Conservation (phyloP, 1,284 basidiomycete species). For the Ganoderma boninense region DNA sequence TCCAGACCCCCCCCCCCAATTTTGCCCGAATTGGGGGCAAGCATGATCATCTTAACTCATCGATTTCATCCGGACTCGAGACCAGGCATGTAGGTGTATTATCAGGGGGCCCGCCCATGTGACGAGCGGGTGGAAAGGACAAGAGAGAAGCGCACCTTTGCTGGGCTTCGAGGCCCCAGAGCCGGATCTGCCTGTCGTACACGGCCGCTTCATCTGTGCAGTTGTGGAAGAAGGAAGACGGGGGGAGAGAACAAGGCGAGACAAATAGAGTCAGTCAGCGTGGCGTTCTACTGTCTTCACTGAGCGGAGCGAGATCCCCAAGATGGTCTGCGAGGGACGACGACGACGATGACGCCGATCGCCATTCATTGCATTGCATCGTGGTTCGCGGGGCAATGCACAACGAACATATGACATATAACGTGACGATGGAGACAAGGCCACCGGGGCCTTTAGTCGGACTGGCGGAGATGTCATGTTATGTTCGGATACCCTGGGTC, state of each 20-base stretch:
- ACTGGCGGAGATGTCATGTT: background rate
- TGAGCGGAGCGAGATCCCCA: background rate
- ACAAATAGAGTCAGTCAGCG: conserved; percentile 5
- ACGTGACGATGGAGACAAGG: background rate
- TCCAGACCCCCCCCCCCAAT: too few relatives aligned
- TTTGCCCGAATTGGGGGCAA: too few relatives aligned
- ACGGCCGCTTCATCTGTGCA: conserved; percentile 81
- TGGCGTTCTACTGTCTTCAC: background rate
- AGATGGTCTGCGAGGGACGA: background rate
- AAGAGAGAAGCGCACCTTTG: conserved; percentile 70
- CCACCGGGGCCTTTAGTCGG: conserved; percentile 13
- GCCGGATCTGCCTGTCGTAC: conserved; percentile 96
- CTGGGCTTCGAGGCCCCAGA: conserved; percentile 98
- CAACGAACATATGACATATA: too few relatives aligned
- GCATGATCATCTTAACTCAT: too few relatives aligned
- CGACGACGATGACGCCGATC: conserved; percentile 5
- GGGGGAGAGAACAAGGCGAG: conserved; percentile 10
- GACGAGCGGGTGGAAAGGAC: conserved; percentile 1
- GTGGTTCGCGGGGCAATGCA: too few relatives aligned
- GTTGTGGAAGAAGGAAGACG: conserved; percentile 1
- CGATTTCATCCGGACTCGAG: too few relatives aligned
- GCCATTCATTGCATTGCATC: background rate
- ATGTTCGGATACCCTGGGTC: background rate
- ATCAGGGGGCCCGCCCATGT: conserved; percentile 11
- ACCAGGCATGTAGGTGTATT: too few relatives aligned